Evolutionary conservation across 768 basidiomycete species (phyloP), one percentile per base, ranked within the genome.

Genomic region (Mycena filopes): DNA sequence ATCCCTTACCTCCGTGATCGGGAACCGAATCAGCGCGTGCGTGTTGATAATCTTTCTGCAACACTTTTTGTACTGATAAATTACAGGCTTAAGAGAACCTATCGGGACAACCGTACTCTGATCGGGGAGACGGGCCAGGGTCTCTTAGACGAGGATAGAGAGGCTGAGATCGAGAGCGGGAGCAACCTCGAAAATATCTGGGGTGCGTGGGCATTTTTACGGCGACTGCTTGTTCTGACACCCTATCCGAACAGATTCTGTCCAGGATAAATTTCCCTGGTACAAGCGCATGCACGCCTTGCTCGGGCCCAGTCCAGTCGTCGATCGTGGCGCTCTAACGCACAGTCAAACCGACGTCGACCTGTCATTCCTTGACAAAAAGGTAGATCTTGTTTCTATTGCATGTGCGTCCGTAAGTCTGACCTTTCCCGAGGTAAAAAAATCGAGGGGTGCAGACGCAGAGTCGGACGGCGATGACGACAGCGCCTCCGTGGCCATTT

Each of bases 51-150:
- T 16, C 23, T 21, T 26, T 5, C 4, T n/a, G n/a, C 9, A 0
- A 1, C n/a, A 28, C 36, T 18, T 26, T 2, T 47, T n/a, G n/a
- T n/a, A n/a, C n/a, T n/a, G n/a, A n/a, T n/a, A n/a, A n/a, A n/a
- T n/a, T 23, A 7, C 16, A 56, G 55, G 1, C 55, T 58, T 18
- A 58, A 58, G 20, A 38, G 2, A 2, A 18, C 6, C 13, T 58
- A 58, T 26, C 18, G 11, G 6, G 25, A 15, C 4, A 6, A 58
- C 25, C 46, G 20, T 23, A n/a, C 23, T 16, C 38, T 6, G 1
- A 45, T 58, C 1, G 56, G 56, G 12, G 45, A 21, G 6, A 58
- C 56, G 8, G 56, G 56, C 3, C 56, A 58, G 6, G 46, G 56
- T 5, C 25, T 58, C 23, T 25, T 58, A 15, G 1, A 36, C 16